Conservation (phyloP, 2,329 filamentous ascomycete species). For the Trichoderma atroviride region DNA sequence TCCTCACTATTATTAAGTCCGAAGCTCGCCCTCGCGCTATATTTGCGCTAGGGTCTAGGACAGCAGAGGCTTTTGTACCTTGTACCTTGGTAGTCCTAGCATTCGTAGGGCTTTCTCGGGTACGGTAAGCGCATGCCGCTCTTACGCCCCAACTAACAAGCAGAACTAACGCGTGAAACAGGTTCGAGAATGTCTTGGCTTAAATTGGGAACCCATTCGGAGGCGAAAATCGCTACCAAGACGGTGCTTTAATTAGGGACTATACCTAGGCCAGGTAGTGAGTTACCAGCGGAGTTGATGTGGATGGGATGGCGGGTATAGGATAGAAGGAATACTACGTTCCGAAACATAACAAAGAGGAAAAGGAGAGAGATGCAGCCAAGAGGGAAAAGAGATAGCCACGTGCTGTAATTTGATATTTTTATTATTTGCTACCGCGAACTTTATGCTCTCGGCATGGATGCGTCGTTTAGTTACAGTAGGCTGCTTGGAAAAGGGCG, state of each 20-base stretch:
- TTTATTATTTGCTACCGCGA: neutral
- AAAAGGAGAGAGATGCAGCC: neutral
- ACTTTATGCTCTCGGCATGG: neutral
- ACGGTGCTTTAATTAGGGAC: neutral
- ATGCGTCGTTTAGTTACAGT: neutral
- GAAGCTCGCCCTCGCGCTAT: neutral
- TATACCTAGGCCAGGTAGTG: neutral
- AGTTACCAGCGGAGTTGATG: neutral
- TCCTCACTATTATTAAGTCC: neutral
- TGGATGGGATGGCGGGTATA: neutral
- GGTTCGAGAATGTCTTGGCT: neutral
- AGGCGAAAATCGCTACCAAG: neutral
- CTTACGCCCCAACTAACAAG: neutral
- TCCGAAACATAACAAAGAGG: neutral
- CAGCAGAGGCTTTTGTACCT: neutral
- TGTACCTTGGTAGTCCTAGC: neutral
- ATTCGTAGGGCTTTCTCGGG: neutral
- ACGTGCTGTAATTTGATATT: slow-evolving; percentile 3
- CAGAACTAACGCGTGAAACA: neutral
- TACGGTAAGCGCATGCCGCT: slow-evolving; percentile 7
- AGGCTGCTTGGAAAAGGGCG: neutral
- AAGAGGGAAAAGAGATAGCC: neutral
- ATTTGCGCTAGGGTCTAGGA: neutral
- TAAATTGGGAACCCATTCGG: neutral
- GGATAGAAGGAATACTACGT: neutral